phyloP scores from a whole-genome alignment of 2,329 filamentous ascomycete species.

The Fusarium acutatum region DNA sequence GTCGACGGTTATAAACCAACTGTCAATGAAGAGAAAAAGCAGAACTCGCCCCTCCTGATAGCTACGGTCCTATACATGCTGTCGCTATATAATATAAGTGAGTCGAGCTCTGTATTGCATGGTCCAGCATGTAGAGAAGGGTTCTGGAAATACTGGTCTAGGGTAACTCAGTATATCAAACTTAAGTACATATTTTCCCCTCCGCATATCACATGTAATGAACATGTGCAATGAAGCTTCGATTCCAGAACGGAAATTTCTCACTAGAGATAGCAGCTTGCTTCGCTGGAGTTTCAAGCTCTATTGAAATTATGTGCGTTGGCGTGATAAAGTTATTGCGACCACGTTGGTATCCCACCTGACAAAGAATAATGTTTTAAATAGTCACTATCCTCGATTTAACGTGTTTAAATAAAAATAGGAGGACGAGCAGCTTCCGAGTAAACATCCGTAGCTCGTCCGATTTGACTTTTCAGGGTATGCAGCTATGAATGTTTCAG shows the following conservation, averaged over 20 bases:
- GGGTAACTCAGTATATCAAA: not conserved
- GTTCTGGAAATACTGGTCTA: not conserved
- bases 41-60: not conserved
- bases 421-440: not conserved
- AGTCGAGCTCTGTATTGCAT: not conserved
- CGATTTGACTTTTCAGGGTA: not conserved
- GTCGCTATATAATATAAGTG: not conserved
- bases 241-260: too few relatives aligned
- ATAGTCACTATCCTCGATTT: not conserved
- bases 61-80: not conserved
- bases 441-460: not conserved
- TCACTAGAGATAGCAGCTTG: not conserved
- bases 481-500: conserved; percentile 1
- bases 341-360: too few relatives aligned
- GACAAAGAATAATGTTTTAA: not conserved
- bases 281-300: not conserved
- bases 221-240: not conserved
- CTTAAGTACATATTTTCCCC: not conserved
- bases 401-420: not conserved
- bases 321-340: not conserved
- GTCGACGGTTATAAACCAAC: not conserved
- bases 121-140: not conserved
- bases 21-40: not conserved
- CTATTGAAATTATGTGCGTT: not conserved
- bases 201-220: not conserved